phyloP scores from a whole-genome alignment of 2,329 filamentous ascomycete species.

The Cytospora chrysosperma region DNA sequence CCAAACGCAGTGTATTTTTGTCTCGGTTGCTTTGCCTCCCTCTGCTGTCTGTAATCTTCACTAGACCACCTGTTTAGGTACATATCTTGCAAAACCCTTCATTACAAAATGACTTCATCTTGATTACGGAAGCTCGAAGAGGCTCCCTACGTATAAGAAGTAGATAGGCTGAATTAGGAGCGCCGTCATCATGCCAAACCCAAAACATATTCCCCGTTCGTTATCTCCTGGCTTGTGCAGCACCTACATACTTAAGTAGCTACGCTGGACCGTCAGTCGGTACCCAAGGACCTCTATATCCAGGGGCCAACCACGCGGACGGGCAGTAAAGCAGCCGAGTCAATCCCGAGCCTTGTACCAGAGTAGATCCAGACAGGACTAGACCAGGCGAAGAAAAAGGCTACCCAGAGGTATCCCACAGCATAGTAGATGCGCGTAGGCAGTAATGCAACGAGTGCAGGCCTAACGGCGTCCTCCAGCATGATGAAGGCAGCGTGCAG shows the following conservation, averaged over 20 bases:
- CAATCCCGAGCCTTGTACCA: neutral
- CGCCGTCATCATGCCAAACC: no score
- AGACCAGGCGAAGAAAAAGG: constrained; percentile 4
- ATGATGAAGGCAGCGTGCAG: constrained; percentile 15
- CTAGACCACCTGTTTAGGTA: no score
- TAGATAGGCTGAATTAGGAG: no score
- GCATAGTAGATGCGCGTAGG: neutral
- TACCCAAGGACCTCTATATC: neutral
- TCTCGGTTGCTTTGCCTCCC: no score
- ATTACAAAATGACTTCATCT: no score
- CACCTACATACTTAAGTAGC: no score
- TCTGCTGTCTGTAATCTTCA: no score
- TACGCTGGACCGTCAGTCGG: neutral
- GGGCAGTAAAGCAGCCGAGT: constrained; percentile 9
- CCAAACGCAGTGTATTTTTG: no score
- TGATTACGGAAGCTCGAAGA: no score
- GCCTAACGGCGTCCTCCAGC: constrained; percentile 6
- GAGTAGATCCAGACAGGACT: constrained; percentile 9
- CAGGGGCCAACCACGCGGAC: constrained; percentile 10
- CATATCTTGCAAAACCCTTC: no score
- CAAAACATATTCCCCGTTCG: no score
- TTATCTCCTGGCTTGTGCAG: neutral
- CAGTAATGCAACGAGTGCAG: neutral
- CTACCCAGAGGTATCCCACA: constrained; percentile 9
- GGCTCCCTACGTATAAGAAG: no score